Percentiles rank a stretch among this genome's conserved stretches.
These are phyloP conservation scores for Hawksworthiomyces lignivorus DNA, from an alignment of 2,329 filamentous ascomycete genomes.

Conservation along the genomic window DNA sequence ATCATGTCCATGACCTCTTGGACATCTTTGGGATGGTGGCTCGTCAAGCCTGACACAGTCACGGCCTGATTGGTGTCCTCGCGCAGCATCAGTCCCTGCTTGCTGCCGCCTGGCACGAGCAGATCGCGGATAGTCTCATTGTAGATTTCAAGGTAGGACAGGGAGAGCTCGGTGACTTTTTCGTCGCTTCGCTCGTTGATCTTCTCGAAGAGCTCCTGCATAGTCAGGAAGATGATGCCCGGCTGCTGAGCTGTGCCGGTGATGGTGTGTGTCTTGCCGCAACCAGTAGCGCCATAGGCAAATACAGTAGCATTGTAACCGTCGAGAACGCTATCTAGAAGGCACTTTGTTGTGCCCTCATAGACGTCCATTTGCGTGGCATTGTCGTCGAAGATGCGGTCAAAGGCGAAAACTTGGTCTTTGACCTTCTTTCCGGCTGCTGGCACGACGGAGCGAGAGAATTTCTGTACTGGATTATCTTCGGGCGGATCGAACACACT, in stretches of 20 bases:
- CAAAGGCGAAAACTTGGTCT: constrained; percentile 95
- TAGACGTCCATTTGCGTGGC: constrained; percentile 89
- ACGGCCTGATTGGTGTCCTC: constrained; percentile 93
- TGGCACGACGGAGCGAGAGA: constrained; percentile 72
- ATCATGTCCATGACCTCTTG: constrained; percentile 99
- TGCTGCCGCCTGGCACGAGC: constrained; percentile 75
- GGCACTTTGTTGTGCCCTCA: constrained; percentile 77
- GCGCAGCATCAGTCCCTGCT: constrained; percentile 79
- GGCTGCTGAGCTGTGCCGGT: constrained; percentile 85
- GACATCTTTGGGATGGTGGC: constrained; percentile 83
- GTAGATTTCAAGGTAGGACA: constrained; percentile 97
- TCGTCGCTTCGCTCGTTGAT: constrained; percentile 80
- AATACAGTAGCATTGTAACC: constrained; percentile 99
- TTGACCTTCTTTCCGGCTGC: constrained; percentile 82
- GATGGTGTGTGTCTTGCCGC: constrained; percentile 98
- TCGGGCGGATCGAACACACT: constrained; percentile 97
- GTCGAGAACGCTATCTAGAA: constrained; percentile 93
- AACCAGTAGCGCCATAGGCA: constrained; percentile 94
- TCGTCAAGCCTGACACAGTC: constrained; percentile 82
- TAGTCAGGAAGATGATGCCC: constrained; percentile 96
- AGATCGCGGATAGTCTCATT: constrained; percentile 97
- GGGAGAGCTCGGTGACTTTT: constrained; percentile 80
- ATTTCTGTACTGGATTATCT: constrained; percentile 83
- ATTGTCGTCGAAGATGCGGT: constrained; percentile 94
- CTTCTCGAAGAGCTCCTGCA: constrained; percentile 97